Percentiles rank a stretch among this genome's conserved stretches.
phyloP scores from a whole-genome alignment of 129 eudicot species.

The Pittosporum tobira region DNA sequence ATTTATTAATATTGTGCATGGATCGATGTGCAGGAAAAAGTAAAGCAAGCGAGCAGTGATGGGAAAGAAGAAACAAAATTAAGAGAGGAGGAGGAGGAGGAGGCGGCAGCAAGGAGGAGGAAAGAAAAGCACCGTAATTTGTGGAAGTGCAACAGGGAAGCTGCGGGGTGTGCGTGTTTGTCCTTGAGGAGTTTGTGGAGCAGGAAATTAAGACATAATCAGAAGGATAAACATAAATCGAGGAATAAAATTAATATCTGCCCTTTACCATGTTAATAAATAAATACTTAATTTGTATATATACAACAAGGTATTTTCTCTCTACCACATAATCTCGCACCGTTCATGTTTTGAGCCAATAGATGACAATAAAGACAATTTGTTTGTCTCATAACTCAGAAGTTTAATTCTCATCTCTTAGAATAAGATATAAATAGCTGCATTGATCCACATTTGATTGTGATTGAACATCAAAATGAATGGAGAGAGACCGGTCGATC shows the following conservation, averaged over 20 bases:
- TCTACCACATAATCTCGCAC: too few relatives aligned
- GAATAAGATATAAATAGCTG: too few relatives aligned
- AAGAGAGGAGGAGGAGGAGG: constrained; percentile 19
- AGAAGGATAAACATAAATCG: constrained; percentile 21
- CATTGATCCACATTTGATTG: background rate
- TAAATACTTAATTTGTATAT: constrained; percentile 15
- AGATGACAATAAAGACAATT: too few relatives aligned
- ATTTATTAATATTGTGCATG: background rate
- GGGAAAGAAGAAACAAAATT: constrained; percentile 24
- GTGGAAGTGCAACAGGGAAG: constrained; percentile 34
- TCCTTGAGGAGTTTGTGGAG: constrained; percentile 47
- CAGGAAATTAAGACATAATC: constrained; percentile 16
- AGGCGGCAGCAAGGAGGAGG: constrained; percentile 27
- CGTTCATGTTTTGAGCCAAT: too few relatives aligned
- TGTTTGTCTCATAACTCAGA: too few relatives aligned
- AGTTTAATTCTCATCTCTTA: too few relatives aligned
- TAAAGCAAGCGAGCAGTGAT: constrained; percentile 24
- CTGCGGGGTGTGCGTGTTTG: constrained; percentile 49
- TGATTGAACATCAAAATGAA: too few relatives aligned
- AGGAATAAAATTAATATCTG: constrained; percentile 8
- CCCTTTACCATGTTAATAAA: constrained; percentile 15
- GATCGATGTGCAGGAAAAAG: constrained; percentile 29
- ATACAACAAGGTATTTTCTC: too few relatives aligned
- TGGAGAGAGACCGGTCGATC: too few relatives aligned
- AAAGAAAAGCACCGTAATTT: constrained; percentile 24